A percentile compares a stretch with the other conserved stretches of the same genome.
phyloP scores from a whole-genome alignment of 2,329 filamentous ascomycete species.

The Grosmannia clavigera region DNA sequence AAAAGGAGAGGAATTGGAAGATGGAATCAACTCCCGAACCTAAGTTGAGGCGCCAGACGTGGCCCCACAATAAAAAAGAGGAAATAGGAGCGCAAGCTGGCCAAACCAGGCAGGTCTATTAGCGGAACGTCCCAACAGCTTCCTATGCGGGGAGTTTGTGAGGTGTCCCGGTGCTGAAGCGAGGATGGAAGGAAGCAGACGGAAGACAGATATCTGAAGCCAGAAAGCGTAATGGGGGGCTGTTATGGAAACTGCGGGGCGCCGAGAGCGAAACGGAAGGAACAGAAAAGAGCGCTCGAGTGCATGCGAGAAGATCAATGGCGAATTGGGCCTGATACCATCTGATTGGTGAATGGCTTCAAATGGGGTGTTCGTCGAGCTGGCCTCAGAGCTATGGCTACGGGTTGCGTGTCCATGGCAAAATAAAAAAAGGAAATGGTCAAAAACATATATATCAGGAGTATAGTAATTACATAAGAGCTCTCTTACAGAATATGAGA shows the following conservation, averaged over 20 bases:
- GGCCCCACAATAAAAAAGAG: slow-evolving; percentile 1
- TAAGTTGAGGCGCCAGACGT: neutral
- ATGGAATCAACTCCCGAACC: neutral
- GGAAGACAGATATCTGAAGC: neutral
- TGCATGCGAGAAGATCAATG: neutral
- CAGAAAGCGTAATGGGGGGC: neutral
- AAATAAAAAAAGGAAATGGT: no score
- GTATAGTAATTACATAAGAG: no score
- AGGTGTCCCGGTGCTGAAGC: neutral
- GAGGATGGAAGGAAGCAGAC: neutral
- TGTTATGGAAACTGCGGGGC: neutral
- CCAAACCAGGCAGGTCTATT: neutral
- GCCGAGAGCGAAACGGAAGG: neutral
- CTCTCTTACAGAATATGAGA: no score
- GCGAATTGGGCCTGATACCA: neutral
- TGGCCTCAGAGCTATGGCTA: no score
- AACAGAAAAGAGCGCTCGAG: neutral
- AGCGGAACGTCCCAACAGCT: neutral
- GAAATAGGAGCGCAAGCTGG: neutral
- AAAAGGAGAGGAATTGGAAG: neutral
- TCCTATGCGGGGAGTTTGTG: neutral
- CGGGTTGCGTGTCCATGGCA: no score
- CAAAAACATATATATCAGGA: no score
- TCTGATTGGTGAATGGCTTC: neutral
- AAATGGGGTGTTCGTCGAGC: neutral